Base-by-base conservation (phyloP, 352 stramenopile genomes). In the Pythium folliculosum region DNA sequence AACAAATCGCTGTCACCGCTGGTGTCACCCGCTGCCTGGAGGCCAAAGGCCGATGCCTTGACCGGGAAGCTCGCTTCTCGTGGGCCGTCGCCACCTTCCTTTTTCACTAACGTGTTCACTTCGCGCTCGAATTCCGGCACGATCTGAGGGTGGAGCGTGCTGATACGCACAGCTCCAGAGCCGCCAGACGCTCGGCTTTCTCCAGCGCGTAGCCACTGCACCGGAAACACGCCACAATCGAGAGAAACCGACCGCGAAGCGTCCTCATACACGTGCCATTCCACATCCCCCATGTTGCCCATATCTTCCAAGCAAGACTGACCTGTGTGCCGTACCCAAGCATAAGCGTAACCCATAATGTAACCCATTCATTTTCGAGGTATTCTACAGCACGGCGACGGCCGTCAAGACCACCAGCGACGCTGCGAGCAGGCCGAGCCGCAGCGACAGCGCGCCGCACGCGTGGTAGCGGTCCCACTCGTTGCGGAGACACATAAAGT, bases 401-500 rank as follows among this genome's bases (percentile, higher is more conserved):
- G 63, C 30, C 23, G 77, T 32, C 7, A 72, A 59, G 30, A 78
- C 37, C 12, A 67, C 17, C 14, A 70, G 37, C 0, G 73, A 23
- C 13, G 64, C 23, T 21, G 43, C 32, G 21, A 53, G 54, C 21
- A 60, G 60, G 4, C 63, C 47, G 22, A 54, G 8, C 23, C 59
- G 44, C 9, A 71, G 35, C 6, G 43, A 48, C 64, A 60, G 52
- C 32, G 75, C 67, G 1, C 16, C 37, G 58, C 83, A 95, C 25
- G 84, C 56, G 69, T 95, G 88, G 49, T 83, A 55, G 35, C 67
- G 78, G 62, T 92, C 85, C 87, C 87, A 97, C 66, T 97, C 89
- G 73, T 94, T 92, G 45, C 91, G 87, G 35, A 93, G 82, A 69
- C 91, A 97, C 78, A 93, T 96, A 61, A 97, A 97, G 64, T 97